Conservation (phyloP, 2,329 filamentous ascomycete genomes). For the Orbilia quercus region DNA sequence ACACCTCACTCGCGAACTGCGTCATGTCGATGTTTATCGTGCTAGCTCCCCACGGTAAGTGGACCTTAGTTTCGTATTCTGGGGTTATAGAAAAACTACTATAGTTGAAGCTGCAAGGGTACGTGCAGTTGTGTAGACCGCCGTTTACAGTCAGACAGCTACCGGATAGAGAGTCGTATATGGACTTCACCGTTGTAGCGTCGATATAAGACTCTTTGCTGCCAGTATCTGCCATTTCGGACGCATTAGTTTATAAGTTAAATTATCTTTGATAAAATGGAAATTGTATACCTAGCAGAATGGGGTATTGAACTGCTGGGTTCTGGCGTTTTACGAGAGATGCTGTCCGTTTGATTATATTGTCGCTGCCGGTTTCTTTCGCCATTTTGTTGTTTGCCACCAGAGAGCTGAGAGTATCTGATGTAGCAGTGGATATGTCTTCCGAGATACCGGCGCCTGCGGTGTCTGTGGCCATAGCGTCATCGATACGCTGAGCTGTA, state of each 20-base stretch:
- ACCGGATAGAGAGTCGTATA: slow-evolving; percentile 42
- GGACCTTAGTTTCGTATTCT: slow-evolving; percentile 28
- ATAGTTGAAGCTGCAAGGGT: slow-evolving; percentile 40
- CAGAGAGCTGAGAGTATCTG: too few species aligned
- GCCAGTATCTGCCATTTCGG: slow-evolving; percentile 22
- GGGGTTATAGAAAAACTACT: slow-evolving; percentile 30
- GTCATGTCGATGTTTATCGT: slow-evolving; percentile 38
- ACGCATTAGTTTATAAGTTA: background rate
- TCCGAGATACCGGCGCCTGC: too few species aligned
- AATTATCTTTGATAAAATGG: background rate
- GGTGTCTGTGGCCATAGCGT: too few species aligned
- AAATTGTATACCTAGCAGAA: slow-evolving; percentile 21
- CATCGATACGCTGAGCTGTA: background rate
- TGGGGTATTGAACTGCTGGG: slow-evolving; percentile 10
- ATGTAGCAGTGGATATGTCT: too few species aligned
- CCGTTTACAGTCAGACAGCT: slow-evolving; percentile 46
- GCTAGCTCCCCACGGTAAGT: slow-evolving; percentile 29
- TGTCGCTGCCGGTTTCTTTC: too few species aligned
- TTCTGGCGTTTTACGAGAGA: background rate
- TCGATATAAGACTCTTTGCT: slow-evolving; percentile 41
- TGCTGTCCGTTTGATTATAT: slow-evolving; percentile 2
- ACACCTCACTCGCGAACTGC: slow-evolving; percentile 38
- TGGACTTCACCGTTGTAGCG: slow-evolving; percentile 35
- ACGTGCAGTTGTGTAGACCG: slow-evolving; percentile 44
- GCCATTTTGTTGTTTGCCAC: too few species aligned